Evolutionary conservation across 2,329 filamentous ascomycete genomes (phyloP).

Genomic region (Aspergillus sp.): DNA sequence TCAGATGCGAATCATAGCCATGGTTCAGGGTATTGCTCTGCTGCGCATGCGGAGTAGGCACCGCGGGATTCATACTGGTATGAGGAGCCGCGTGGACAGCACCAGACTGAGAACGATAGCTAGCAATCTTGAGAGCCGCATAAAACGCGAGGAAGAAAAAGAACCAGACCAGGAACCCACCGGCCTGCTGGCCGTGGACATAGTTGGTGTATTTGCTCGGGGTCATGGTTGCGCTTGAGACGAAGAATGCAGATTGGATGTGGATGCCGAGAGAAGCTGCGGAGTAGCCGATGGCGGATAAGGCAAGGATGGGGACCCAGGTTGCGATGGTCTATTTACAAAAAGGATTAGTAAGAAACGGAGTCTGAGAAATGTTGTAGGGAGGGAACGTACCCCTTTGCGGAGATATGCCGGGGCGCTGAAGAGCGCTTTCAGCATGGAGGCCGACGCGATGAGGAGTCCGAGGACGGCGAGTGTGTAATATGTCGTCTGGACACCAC

Average conservation of each 20-base stretch:
- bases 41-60: not conserved
- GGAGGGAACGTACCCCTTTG: not conserved
- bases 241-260: not conserved
- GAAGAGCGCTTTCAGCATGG: not conserved
- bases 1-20: no score
- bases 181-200: not conserved
- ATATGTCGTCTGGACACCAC: not conserved
- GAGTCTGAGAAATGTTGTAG: not conserved
- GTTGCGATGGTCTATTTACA: not conserved
- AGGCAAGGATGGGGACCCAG: not conserved
- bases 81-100: not conserved
- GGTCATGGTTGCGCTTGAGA: not conserved
- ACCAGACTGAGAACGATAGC: not conserved
- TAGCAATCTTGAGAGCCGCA: not conserved
- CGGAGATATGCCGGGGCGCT: not conserved
- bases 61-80: not conserved
- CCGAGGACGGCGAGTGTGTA: not conserved
- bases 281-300: not conserved
- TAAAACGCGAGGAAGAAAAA: not conserved
- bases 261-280: not conserved
- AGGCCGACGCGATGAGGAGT: not conserved
- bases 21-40: not conserved
- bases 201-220: not conserved
- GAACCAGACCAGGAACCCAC: not conserved
- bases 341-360: not conserved